Conservation (phyloP, 164 flowering plant genomes). For the Piper betle region DNA sequence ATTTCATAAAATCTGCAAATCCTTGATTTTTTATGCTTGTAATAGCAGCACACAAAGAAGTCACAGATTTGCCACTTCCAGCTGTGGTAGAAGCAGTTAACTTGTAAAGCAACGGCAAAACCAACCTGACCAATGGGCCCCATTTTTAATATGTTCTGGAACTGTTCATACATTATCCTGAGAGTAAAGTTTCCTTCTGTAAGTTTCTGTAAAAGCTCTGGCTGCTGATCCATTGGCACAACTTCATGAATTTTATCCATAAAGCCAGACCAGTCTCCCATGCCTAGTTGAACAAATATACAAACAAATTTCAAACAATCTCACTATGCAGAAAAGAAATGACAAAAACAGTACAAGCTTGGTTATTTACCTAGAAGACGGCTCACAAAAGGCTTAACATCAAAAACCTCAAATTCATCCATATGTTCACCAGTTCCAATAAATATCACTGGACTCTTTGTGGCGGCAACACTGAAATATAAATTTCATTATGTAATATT, state of each 20-base stretch:
- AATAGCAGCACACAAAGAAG: no score
- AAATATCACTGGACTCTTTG: slow-evolving; percentile 92
- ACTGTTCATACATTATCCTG: slow-evolving; percentile 93
- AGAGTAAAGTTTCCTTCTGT: slow-evolving; percentile 87
- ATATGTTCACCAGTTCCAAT: slow-evolving; percentile 99
- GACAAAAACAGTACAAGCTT: not conserved
- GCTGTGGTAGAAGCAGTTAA: no score
- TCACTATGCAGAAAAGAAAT: not conserved
- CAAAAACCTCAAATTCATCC: slow-evolving; percentile 99
- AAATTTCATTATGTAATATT: no score
- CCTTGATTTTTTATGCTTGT: no score
- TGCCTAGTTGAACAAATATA: slow-evolving; percentile 32
- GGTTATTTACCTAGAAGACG: slow-evolving; percentile 63
- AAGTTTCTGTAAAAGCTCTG: slow-evolving; percentile 90
- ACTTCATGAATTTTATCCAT: slow-evolving; percentile 99
- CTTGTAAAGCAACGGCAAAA: not conserved
- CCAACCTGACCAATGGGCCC: slow-evolving; percentile 95
- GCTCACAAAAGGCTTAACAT: slow-evolving; percentile 96
- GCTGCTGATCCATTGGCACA: slow-evolving; percentile 98
- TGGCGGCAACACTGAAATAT: slow-evolving; percentile 78
- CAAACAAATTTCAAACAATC: not conserved
- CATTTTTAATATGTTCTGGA: slow-evolving; percentile 93
- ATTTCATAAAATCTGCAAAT: no score
- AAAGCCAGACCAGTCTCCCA: slow-evolving; percentile 99
- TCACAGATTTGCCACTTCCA: no score